These are phyloP conservation scores for Chaetoceros tenuissimus DNA, from an alignment of 108 stramenopile species.

Conservation along the genomic window DNA sequence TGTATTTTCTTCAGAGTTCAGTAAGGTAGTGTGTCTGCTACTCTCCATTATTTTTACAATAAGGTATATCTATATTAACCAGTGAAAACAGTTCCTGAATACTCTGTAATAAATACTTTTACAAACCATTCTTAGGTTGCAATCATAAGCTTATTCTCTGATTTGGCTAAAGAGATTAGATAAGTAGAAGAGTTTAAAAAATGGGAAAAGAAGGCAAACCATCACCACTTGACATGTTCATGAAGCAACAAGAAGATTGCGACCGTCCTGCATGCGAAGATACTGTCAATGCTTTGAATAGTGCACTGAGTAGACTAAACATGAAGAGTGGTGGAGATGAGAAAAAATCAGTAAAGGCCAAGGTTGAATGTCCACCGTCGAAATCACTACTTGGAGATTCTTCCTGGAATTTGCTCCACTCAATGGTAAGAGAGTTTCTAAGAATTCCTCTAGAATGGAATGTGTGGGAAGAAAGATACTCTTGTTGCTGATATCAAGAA, in stretches of 20 bases:
- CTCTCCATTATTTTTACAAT: too few relatives aligned
- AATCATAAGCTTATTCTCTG: too few relatives aligned
- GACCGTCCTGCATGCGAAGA: slow-evolving; percentile 84
- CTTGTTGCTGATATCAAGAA: too few relatives aligned
- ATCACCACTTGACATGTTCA: not conserved
- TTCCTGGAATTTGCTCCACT: slow-evolving; percentile 72
- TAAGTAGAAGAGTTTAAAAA: too few relatives aligned
- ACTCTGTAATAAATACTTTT: too few relatives aligned
- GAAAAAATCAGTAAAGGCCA: not conserved
- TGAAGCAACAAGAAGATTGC: slow-evolving; percentile 39
- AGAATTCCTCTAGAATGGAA: not conserved
- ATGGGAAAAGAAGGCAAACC: too few relatives aligned
- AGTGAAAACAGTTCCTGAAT: too few relatives aligned
- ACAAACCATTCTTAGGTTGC: too few relatives aligned
- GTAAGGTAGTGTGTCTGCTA: too few relatives aligned
- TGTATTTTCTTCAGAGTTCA: too few relatives aligned
- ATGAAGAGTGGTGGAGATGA: slow-evolving; percentile 8
- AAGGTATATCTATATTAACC: too few relatives aligned
- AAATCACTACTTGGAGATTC: slow-evolving; percentile 58
- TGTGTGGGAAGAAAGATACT: not conserved
- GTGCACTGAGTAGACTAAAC: slow-evolving; percentile 35
- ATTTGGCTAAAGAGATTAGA: too few relatives aligned
- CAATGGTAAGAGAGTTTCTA: slow-evolving; percentile 40
- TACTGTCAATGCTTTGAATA: slow-evolving; percentile 38
- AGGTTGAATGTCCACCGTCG: slow-evolving; percentile 56